Percentiles rank a stretch among this genome's conserved stretches.
phyloP scores from a whole-genome alignment of 108 stramenopile species.

The Cyclotella kingstonii region DNA sequence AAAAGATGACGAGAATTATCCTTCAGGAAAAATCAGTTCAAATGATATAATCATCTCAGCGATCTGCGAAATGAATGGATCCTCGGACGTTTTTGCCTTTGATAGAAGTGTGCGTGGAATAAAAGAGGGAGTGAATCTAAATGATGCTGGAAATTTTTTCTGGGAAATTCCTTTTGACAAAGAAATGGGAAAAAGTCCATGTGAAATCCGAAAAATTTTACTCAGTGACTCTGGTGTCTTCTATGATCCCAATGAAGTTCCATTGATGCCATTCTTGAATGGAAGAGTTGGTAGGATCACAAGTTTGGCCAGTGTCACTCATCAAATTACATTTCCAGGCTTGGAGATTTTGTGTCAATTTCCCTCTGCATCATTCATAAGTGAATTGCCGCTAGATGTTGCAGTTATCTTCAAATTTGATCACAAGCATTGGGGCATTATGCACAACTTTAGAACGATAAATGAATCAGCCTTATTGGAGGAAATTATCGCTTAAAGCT shows the following conservation, averaged over 20 bases:
- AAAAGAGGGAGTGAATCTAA: conserved; percentile 37
- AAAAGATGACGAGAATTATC: background rate
- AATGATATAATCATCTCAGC: conserved; percentile 50
- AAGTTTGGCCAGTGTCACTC: conserved; percentile 38
- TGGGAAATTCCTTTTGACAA: conserved; percentile 43
- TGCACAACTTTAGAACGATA: conserved; percentile 45
- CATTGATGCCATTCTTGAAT: conserved; percentile 46
- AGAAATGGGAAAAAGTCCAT: conserved; percentile 21
- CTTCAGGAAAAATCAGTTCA: conserved; percentile 22
- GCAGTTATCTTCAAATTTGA: conserved; percentile 48
- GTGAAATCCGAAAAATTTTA: conserved; percentile 29
- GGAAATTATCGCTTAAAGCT: conserved; percentile 30
- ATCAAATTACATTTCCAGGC: conserved; percentile 43
- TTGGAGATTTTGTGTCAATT: conserved; percentile 42
- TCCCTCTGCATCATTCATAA: conserved; percentile 49
- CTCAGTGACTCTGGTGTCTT: conserved; percentile 27
- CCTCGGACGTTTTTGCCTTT: conserved; percentile 47
- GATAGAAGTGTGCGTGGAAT: conserved; percentile 44
- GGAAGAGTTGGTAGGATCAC: conserved; percentile 48
- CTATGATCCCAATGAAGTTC: conserved; percentile 38
- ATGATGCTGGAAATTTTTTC: conserved; percentile 43
- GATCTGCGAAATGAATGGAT: conserved; percentile 44
- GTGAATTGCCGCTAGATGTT: conserved; percentile 48
- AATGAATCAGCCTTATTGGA: conserved; percentile 24
- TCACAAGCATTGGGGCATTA: conserved; percentile 24